Conservation (phyloP, 148 eudicot genomes). For the Vaccinium vitisidaea region DNA sequence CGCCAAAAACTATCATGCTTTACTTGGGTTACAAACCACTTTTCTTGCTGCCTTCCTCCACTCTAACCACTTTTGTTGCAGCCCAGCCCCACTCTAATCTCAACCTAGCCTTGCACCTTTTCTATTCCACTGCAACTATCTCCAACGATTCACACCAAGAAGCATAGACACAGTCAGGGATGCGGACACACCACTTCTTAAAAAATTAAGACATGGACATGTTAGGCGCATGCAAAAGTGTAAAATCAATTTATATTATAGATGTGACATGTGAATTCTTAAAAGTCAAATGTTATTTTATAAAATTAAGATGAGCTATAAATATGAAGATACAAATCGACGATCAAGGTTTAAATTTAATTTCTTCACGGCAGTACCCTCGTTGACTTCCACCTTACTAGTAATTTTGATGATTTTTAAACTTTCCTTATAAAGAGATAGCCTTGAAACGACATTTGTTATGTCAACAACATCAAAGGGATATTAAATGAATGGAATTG, state of each 20-base stretch:
- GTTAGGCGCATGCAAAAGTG: background rate
- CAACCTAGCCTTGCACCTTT: background rate
- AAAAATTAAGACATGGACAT: background rate
- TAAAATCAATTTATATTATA: no score
- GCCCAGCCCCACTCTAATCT: background rate
- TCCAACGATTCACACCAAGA: background rate
- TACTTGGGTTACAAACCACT: background rate
- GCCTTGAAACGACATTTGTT: no score
- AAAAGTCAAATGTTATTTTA: no score
- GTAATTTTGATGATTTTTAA: no score
- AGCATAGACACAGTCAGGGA: background rate
- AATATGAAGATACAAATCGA: background rate
- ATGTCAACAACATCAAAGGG: no score
- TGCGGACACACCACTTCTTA: background rate
- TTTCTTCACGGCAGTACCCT: no score
- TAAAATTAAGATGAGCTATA: no score
- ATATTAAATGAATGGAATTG: no score
- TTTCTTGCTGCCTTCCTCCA: background rate
- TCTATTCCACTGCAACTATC: background rate
- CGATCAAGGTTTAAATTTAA: no score
- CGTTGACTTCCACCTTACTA: no score
- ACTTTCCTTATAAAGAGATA: no score
- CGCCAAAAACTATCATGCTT: background rate
- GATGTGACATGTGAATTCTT: no score
- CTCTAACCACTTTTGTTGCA: background rate